phyloP scores from a whole-genome alignment of 441 rosid genomes.

The Gossypium schwendimanii region DNA sequence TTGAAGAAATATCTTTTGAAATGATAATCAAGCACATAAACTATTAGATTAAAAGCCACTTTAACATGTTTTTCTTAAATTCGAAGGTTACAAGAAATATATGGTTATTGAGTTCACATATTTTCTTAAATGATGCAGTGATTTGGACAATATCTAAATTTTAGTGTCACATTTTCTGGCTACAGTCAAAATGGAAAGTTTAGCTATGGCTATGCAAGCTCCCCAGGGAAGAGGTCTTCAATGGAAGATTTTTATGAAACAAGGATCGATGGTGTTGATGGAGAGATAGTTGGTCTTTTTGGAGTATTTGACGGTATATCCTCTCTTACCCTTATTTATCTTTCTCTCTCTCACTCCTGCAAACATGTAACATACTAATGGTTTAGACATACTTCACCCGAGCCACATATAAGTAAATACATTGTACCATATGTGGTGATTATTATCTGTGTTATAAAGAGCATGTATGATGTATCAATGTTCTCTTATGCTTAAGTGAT shows the following conservation, averaged over 20 bases:
- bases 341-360: not conserved
- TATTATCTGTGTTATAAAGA: not conserved
- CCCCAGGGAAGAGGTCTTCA: slow-evolving; percentile 89
- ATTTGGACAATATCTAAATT: slow-evolving; percentile 3
- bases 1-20: not conserved
- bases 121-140: not conserved
- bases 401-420: not conserved
- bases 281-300: slow-evolving; percentile 86
- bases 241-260: slow-evolving; percentile 99
- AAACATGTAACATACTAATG: not conserved
- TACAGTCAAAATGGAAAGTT: slow-evolving; percentile 85
- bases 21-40: not conserved
- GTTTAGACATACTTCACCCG: not conserved
- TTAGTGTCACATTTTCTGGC: slow-evolving; percentile 16
- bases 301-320: slow-evolving; percentile 92
- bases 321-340: slow-evolving; percentile 12
- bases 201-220: slow-evolving; percentile 99
- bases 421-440: not conserved
- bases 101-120: not conserved
- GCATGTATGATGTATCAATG: not conserved
- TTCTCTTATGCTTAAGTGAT: not conserved
- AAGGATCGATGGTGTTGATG: slow-evolving; percentile 82
- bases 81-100: not conserved
- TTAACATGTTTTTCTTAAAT: not conserved
- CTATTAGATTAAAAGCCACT: not conserved